Evolutionary conservation across 2,329 filamentous ascomycete species (phyloP), one percentile per base, ranked within the genome.

Genomic region (Hypoxylon sp.): DNA sequence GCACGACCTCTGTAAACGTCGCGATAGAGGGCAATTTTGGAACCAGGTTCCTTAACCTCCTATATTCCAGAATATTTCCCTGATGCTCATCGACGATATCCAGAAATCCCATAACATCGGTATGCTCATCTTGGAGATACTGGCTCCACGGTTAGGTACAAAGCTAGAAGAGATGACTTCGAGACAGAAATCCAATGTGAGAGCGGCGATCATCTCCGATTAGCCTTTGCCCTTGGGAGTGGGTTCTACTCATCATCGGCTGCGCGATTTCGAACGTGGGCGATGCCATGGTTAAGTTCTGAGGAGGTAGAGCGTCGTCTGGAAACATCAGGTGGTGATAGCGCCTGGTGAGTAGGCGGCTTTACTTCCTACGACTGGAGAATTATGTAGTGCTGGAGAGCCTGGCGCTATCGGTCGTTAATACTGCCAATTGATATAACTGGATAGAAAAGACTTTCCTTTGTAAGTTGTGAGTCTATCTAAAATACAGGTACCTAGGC

Each of bases 231-330:
- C 14, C 38, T n/a, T 17, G 38, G 38, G 19, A 48, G 3, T 48
- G 23, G 11, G 45, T 48, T 23, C 9, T 5, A 2, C 45, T 21
- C 23, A 23, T 28, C 10, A 21, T 21, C 21, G 45, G 45, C 19
- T 48, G 45, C 23, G 45, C 4, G 19, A 48, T 48, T n/a, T 2
- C 25, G 19, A 48, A 48, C 45, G 21, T 48, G 19, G 21, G 45
- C 21, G 45, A 48, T 14, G 21, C 45, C 45, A 48, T 48, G 45
- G 45, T 48, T 25, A n/a, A 48, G 23, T 48, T 23, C 19, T 23
- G 10, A 13, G 45, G 19, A 28, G 45, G 45, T 19, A 28, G 4
- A 5, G 19, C 25, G 19, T 14, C 19, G 14, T 23, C 19, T 28
- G 23, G 23, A 11, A 23, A n/a, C 45, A 48, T 48, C 45, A 21